Evolutionary conservation across 495 filamentous ascomycete genomes (phyloP).

Genomic region (Penicillium goetzii): DNA sequence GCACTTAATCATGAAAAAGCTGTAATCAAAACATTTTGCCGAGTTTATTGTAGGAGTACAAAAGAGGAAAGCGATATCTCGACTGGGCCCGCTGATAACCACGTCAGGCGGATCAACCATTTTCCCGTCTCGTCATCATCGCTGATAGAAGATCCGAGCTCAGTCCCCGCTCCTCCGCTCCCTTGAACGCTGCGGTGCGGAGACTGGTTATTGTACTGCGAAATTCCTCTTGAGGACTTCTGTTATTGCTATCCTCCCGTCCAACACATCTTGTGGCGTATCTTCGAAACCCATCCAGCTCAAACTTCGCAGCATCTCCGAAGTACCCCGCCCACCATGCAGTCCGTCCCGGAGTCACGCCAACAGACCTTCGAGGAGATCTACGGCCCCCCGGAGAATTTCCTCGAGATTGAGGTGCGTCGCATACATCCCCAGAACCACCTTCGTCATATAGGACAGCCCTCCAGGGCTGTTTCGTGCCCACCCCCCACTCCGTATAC

Average conservation of each 20-base stretch:
- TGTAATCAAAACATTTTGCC: neutral
- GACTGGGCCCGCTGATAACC: conserved; percentile 18
- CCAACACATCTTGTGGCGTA: neutral
- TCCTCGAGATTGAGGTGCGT: conserved; percentile 92
- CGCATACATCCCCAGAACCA: neutral
- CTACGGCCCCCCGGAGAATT: conserved; percentile 98
- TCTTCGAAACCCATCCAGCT: neutral
- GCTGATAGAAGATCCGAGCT: conserved; percentile 20
- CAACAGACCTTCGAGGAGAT: conserved; percentile 98
- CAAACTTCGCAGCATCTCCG: conserved; percentile 7
- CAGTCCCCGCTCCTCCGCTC: conserved; percentile 13
- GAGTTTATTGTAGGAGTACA: neutral
- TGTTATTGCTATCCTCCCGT: neutral
- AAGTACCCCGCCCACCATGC: conserved; percentile 57
- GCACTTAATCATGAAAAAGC: neutral
- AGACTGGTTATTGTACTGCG: neutral
- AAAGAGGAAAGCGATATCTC: neutral
- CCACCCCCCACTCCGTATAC: conserved; percentile 15
- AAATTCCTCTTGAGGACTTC: neutral
- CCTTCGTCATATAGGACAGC: neutral
- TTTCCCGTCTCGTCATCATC: conserved; percentile 16
- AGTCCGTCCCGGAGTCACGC: conserved; percentile 81
- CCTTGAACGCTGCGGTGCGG: conserved; percentile 10
- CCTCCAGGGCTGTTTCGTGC: conserved; percentile 16
- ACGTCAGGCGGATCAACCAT: conserved; percentile 23